Conservation (phyloP, 2,329 filamentous ascomycete genomes). For the Colletotrichum liaoningense region DNA sequence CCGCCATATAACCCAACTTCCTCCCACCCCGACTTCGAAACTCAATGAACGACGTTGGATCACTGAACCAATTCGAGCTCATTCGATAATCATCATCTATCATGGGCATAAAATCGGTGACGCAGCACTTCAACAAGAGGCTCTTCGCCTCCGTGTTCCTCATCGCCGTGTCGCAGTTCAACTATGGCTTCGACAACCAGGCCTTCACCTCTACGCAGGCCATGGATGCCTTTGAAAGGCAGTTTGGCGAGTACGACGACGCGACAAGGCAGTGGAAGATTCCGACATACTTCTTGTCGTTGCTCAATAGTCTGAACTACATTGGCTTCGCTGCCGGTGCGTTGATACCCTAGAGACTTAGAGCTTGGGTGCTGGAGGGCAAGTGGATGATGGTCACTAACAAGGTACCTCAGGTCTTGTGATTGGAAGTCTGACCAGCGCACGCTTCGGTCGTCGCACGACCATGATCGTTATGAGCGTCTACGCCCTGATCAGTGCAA, state of each 20-base stretch:
- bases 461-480: slow-evolving; percentile 51
- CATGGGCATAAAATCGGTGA: slow-evolving; percentile 13
- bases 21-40: background rate
- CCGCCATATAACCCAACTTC: background rate
- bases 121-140: slow-evolving; percentile 26
- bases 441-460: slow-evolving; percentile 46
- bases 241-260: slow-evolving; percentile 45
- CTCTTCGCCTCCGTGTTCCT: slow-evolving; percentile 39
- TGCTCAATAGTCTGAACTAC: slow-evolving; percentile 49
- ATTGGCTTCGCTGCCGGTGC: slow-evolving; percentile 42
- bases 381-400: background rate
- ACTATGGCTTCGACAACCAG: slow-evolving; percentile 53
- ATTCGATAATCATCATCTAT: background rate
- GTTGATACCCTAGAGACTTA: background rate
- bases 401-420: slow-evolving; percentile 19
- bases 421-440: slow-evolving; percentile 41
- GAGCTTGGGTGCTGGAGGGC: too few relatives aligned
- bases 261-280: slow-evolving; percentile 39
- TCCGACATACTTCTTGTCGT: slow-evolving; percentile 46
- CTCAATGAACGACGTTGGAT: background rate
- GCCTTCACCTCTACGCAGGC: slow-evolving; percentile 50
- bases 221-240: slow-evolving; percentile 48
- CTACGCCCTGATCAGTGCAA: slow-evolving; percentile 47
- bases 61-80: background rate
- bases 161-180: slow-evolving; percentile 49